phyloP scores from a whole-genome alignment of 2,329 filamentous ascomycete species.

The Neonectria punicea region DNA sequence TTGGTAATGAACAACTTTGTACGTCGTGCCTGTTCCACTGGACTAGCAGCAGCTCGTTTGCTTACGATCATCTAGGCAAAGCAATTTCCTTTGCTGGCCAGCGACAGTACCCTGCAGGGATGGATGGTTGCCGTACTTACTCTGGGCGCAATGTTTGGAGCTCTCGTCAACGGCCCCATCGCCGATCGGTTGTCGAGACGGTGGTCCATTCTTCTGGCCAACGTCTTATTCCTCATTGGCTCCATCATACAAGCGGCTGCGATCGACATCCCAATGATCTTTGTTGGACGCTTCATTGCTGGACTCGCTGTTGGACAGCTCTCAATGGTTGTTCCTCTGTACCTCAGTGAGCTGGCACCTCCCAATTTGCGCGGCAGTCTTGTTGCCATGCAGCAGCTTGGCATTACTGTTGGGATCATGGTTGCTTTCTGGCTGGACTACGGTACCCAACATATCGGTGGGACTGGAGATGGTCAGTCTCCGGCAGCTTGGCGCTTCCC shows the following conservation, averaged over 20 bases:
- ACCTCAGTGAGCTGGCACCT: constrained; percentile 14
- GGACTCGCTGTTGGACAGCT: constrained; percentile 19
- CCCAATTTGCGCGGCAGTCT: constrained; percentile 22
- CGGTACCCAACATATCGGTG: constrained; percentile 20
- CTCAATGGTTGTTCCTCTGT: constrained; percentile 18
- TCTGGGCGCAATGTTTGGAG: constrained; percentile 57
- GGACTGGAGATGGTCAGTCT: constrained; percentile 13
- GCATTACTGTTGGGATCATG: constrained; percentile 22
- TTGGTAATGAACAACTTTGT: constrained; percentile 22
- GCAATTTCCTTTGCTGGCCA: constrained; percentile 15
- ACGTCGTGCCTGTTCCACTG: background rate
- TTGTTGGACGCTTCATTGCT: constrained; percentile 14
- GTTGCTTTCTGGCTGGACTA: constrained; percentile 22
- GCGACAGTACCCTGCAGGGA: constrained; percentile 13
- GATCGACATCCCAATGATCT: constrained; percentile 22
- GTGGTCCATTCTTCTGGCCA: constrained; percentile 43
- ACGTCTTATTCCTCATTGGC: constrained; percentile 36
- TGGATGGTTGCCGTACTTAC: constrained; percentile 57
- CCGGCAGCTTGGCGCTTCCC: constrained; percentile 23
- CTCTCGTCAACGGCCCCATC: constrained; percentile 50
- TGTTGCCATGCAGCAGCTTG: constrained; percentile 21
- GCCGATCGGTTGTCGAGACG: constrained; percentile 41
- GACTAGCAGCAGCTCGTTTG: too few relatives aligned
- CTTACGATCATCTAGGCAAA: background rate
- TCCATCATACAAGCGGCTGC: constrained; percentile 22